Evolutionary conservation across 148 eudicot genomes (phyloP), one percentile per base, ranked within the genome.

Genomic region (Rhododendron kiyosumense): DNA sequence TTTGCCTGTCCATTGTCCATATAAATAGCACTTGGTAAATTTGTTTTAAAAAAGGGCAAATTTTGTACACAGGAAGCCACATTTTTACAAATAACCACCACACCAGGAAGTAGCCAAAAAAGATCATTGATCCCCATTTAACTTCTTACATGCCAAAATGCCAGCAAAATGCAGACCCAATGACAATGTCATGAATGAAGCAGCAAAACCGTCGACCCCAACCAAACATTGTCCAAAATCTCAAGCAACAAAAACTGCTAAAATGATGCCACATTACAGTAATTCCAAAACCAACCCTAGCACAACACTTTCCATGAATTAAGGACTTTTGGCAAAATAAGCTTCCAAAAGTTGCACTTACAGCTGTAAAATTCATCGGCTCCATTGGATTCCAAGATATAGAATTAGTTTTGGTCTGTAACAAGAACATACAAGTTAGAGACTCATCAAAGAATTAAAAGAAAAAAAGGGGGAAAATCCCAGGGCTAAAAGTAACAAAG

Each of bases 371-470:
- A 91, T 97, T 97, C 95, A 97, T 92, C 24, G 99, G 96, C 89
- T 97, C 99, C 96, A 93, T 93, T 22, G 99, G 99, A 86, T 97
- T 97, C 99, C 99, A 97, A 71, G 93, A 83, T 80, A 97, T 91
- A 65, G 99, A 92, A 89, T 97, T 97, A 34, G 98, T 91, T 91
- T 88, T 97, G 6, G 96, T 95, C 99, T 97, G 95, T 63, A 85
- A 91, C 46, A 67, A 87, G 78, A 81, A 75, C 48, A 89, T 74
- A 84, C 12, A 32, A 78, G 87, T 85, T 78, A 85, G 65, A 63
- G 71, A 67, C 22, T 22, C 24, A 6, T 67, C 41, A 45, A 65
- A 65, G 73, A 26, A 63, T 4, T 15, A 24, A 81, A 8, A 57
- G 38, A 24, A 61, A 61, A 67, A 69, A 65, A 11, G 30, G 11